Percentiles rank a stretch among this genome's conserved stretches.
These are phyloP conservation scores for Nemania serpens DNA, from an alignment of 2,329 filamentous ascomycete genomes.

Conservation along the genomic window DNA sequence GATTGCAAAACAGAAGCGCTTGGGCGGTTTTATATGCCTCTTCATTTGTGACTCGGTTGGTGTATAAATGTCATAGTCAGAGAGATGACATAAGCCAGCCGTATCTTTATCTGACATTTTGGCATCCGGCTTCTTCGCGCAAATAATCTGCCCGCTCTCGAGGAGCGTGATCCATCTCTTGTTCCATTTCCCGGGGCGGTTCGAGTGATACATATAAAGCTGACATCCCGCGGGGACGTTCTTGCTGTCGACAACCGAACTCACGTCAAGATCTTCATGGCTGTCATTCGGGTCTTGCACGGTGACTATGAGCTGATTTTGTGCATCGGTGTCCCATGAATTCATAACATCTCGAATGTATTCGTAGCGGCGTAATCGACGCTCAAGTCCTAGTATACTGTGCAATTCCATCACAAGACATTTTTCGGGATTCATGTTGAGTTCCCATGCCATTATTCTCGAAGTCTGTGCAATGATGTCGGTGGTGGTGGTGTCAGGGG, in stretches of 20 bases:
- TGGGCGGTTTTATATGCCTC: slow-evolving; percentile 79
- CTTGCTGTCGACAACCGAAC: slow-evolving; percentile 61
- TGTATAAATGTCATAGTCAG: slow-evolving; percentile 90
- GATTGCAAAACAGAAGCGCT: slow-evolving; percentile 82
- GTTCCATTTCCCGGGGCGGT: slow-evolving; percentile 83
- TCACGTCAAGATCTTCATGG: slow-evolving; percentile 66
- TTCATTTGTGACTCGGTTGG: slow-evolving; percentile 70
- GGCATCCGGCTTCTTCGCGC: slow-evolving; percentile 71
- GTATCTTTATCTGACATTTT: slow-evolving; percentile 67
- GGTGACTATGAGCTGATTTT: slow-evolving; percentile 74
- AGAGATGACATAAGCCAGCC: slow-evolving; percentile 77
- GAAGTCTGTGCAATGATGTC: slow-evolving; percentile 74
- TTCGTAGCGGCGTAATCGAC: slow-evolving; percentile 84
- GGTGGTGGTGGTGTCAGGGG: slow-evolving; percentile 71
- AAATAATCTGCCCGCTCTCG: slow-evolving; percentile 71
- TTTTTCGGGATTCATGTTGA: slow-evolving; percentile 62
- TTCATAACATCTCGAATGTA: slow-evolving; percentile 86
- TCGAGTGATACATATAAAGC: slow-evolving; percentile 78
- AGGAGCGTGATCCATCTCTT: slow-evolving; percentile 80
- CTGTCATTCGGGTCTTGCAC: slow-evolving; percentile 60
- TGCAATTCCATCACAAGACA: slow-evolving; percentile 82
- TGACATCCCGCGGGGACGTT: slow-evolving; percentile 68
- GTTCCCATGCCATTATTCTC: slow-evolving; percentile 61
- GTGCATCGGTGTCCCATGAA: slow-evolving; percentile 83
- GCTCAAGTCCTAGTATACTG: slow-evolving; percentile 74